Evolutionary conservation across 2,329 filamentous ascomycete species (phyloP), one percentile per base, ranked within the genome.

Genomic region (Trichoderma brevicompactum): DNA sequence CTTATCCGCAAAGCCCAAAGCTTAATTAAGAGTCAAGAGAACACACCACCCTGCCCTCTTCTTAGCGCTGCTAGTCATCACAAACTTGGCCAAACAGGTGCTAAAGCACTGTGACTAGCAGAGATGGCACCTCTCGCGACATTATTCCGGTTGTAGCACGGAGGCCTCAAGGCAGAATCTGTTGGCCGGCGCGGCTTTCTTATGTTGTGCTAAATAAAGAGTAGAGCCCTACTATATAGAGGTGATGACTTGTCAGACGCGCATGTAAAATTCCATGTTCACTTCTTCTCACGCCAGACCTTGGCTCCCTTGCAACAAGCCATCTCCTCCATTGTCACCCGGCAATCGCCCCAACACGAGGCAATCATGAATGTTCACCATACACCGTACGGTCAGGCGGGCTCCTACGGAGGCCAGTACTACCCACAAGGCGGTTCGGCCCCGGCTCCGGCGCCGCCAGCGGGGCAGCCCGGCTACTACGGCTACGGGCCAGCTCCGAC

Each of bases 361-460:
- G 34, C 38, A 41, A 50, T 19, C 5, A 64, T 64, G 32, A 64
- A 55, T 13, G 2, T n/a, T 6, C 60, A 65, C 19, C 56, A 56
- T 36, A 49, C 56, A 8, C 64, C 64, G 2, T 65, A 62, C 41
- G 34, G 64, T 17, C 64, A 65, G 32, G 48, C 43, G 19, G 19
- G 41, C 5, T 36, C 38, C 2, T 46, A 52, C 36, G 40, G 40
- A 36, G 58, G 58, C 38, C 34, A 28, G 23, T 32, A 44, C 12
- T 49, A 38, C 17, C 55, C 46, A 38, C 58, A 62, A 32, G 64
- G 44, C 10, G 6, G 41, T 12, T 50, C 32, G 19, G 41, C 15
- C 12, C n/a, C 40, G 17, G 50, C n/a, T 15, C 43, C 40, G 19
- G 60, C 12, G 7, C 28, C 19, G 9, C 17, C 38, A 4, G 40